Base-by-base conservation (phyloP, 1,139 yeast species). In the Zygoascus hellenicus region DNA sequence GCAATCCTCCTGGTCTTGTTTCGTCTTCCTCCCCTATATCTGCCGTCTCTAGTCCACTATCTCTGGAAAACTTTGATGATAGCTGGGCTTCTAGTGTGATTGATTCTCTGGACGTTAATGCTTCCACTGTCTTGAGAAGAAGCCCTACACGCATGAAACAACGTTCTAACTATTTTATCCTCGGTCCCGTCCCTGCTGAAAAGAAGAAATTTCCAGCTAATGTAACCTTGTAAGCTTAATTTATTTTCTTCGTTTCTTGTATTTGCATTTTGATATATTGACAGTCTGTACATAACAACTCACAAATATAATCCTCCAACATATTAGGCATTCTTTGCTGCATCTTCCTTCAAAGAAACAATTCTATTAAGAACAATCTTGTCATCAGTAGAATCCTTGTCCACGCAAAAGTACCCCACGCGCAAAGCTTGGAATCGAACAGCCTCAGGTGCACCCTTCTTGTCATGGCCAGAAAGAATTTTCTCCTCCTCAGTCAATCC, bases 381-480 rank as follows among this genome's bases (percentile, higher is more conserved):
- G 42, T 77, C 81, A 17, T 69, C 74, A 5, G 73, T 71, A 48
- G 88, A 71, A 55, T 92, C 97, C 59, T 77, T 79, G 64, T 94
- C 99, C 66, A 88, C 69, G 64, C 96, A 83, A 77, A 90, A 94
- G 69, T 92, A 92, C 22, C 98, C 99, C 45, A 88, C 92, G 70
- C 99, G 83, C 67, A 94, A 77, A 29, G 96, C 98, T 71, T 94
- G 99, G 87, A 94, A 94, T 65, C 98, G 79, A 33, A 87, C 86
- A n/a, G 95, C 80, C 65, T 92, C 95, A 15, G 78, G 75, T 32
- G 85, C 82, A 42, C 77, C 71, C 42, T 71, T 70, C 26, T 76
- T 77, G 52, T 84, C 83, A 49, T 79, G 77, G 13, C 81, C 78
- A 48, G 77, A 70, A 34, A 66, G 52, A n/a, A 63, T 59, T 46